Percentiles rank a stretch among this genome's conserved stretches.
phyloP scores from a whole-genome alignment of 768 basidiomycete genomes.

The Suillus subaureus region DNA sequence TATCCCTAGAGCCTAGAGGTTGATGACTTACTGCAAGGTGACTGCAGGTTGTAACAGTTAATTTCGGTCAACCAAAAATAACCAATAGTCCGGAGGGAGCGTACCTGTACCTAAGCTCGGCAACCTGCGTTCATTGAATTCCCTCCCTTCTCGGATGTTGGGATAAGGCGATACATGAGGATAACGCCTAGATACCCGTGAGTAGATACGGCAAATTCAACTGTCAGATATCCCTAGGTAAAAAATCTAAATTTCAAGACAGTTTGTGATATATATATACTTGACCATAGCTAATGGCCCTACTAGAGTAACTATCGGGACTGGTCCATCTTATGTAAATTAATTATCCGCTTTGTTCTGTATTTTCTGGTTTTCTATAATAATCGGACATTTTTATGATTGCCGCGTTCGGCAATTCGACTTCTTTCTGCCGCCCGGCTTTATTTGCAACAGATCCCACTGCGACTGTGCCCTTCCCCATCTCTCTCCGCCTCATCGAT shows the following conservation, averaged over 20 bases:
- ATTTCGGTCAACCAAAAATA: constrained; percentile 17
- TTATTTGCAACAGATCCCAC: constrained; percentile 44
- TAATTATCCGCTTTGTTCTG: background rate
- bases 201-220: background rate
- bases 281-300: background rate
- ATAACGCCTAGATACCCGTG: background rate
- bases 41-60: constrained; percentile 1
- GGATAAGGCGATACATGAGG: constrained; percentile 4
- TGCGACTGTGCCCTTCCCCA: constrained; percentile 31
- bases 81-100: constrained; percentile 9
- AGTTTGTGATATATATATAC: background rate
- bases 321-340: background rate
- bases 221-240: background rate
- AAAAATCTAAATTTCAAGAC: too few species aligned
- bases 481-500: constrained; percentile 33
- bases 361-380: constrained; percentile 24
- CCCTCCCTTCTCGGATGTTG: constrained; percentile 4
- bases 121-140: constrained; percentile 4
- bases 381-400: constrained; percentile 37
- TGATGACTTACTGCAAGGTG: background rate
- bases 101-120: constrained; percentile 10
- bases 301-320: background rate
- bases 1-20: background rate
- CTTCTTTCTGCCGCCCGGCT: constrained; percentile 40
- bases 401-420: constrained; percentile 40